Evolutionary conservation across 2,329 filamentous ascomycete species (phyloP).

Genomic region (Fusarium armeniacum): DNA sequence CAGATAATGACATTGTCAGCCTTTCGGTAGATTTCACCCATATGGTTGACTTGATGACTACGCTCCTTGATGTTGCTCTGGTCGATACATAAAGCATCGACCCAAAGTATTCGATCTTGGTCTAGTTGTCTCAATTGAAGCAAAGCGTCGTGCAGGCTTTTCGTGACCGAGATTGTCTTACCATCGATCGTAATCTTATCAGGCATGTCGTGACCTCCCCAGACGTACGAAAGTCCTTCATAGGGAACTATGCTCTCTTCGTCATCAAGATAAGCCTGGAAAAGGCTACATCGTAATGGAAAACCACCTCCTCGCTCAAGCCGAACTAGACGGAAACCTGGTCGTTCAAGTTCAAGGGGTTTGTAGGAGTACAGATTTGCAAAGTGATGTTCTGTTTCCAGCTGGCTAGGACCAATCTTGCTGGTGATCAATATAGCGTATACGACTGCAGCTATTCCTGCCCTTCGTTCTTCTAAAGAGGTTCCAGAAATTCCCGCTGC

Average conservation of each 20-base stretch:
- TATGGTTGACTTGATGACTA: conserved; percentile 13
- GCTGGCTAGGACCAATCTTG: fast-evolving
- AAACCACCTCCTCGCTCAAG: not conserved
- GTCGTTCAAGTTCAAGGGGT: not conserved
- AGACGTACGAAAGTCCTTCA: conserved; percentile 21
- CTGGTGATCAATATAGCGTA: not conserved
- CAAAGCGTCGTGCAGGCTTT: not conserved
- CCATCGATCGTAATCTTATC: not conserved
- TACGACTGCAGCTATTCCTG: not conserved
- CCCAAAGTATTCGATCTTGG: conserved; percentile 9
- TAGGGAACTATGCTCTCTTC: not conserved
- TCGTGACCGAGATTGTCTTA: not conserved
- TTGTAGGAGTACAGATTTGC: not conserved
- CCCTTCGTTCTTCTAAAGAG: fast-evolving
- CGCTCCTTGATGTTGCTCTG: conserved; percentile 22
- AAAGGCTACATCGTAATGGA: not conserved
- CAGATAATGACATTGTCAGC: not conserved
- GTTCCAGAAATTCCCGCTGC: fast-evolving
- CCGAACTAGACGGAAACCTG: not conserved
- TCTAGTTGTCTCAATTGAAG: fast-evolving
- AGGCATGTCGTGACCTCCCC: not conserved
- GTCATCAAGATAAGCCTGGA: conserved; percentile 1
- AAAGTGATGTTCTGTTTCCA: too few relatives aligned
- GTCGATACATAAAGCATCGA: conserved; percentile 26
- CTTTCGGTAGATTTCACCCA: conserved; percentile 12